A percentile compares a stretch with the other conserved stretches of the same genome.
These are phyloP conservation scores for Somion occarium DNA, from an alignment of 1,284 basidiomycete genomes.

Conservation along the genomic window DNA sequence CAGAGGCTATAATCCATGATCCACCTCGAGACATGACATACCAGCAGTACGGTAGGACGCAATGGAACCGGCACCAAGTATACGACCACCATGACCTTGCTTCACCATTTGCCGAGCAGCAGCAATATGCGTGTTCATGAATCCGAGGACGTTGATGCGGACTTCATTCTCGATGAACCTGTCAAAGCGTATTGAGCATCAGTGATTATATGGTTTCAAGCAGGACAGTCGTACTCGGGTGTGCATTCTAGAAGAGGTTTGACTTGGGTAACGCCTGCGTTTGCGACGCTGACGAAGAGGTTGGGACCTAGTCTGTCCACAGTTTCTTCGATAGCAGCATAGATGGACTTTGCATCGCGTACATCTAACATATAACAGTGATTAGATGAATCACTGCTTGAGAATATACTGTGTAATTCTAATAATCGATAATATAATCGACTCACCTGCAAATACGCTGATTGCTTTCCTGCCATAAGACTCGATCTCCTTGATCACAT, in stretches of 20 bases:
- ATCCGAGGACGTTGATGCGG: conserved; percentile 28
- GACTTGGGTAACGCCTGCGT: conserved; percentile 34
- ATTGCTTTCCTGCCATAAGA: conserved; percentile 29
- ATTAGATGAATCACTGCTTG: too few species aligned
- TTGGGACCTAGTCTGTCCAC: conserved; percentile 29
- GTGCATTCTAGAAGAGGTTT: conserved; percentile 29
- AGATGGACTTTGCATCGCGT: conserved; percentile 28
- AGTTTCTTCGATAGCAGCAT: conserved; percentile 28
- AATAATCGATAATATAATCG: neutral
- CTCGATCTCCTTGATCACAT: conserved; percentile 28
- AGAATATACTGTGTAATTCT: too few species aligned
- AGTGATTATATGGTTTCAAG: too few species aligned
- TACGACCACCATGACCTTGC: conserved; percentile 36
- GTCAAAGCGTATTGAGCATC: neutral
- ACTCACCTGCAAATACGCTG: conserved; percentile 25
- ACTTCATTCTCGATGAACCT: conserved; percentile 32
- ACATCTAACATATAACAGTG: conserved; percentile 21
- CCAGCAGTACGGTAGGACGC: conserved; percentile 30
- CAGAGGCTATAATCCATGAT: neutral
- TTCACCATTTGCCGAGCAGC: conserved; percentile 40
- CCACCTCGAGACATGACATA: conserved; percentile 1
- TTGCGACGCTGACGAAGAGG: conserved; percentile 34
- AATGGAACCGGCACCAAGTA: conserved; percentile 34
- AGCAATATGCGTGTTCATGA: conserved; percentile 32
- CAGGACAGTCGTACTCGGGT: conserved; percentile 23